phyloP scores from a whole-genome alignment of 2,329 filamentous ascomycete genomes.

The Fusarium sp. region DNA sequence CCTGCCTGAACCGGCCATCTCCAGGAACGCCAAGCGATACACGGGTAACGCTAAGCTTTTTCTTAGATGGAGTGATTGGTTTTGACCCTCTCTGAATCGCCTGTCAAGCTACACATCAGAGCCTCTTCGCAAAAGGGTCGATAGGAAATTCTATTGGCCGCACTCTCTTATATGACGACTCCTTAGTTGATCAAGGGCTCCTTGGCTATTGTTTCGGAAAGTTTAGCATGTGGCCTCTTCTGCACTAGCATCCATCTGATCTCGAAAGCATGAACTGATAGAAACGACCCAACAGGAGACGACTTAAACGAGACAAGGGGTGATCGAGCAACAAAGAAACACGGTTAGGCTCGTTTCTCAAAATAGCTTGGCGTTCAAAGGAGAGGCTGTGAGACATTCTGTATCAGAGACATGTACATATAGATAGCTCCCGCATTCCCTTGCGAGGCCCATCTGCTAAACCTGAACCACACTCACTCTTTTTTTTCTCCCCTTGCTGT shows the following conservation, averaged over 20 bases:
- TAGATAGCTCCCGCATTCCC: conserved; percentile 44
- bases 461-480: conserved; percentile 23
- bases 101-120: conserved; percentile 18
- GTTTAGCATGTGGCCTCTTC: conserved; percentile 18
- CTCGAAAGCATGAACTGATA: conserved; percentile 13
- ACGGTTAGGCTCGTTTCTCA: conserved; percentile 4
- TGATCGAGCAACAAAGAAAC: conserved; percentile 1
- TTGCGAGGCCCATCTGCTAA: conserved; percentile 30
- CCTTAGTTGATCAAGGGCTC: not conserved
- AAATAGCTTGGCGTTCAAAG: conserved; percentile 11
- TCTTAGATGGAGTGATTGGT: conserved; percentile 19
- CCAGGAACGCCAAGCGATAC: conserved; percentile 21
- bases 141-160: not conserved
- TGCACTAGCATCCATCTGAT: conserved; percentile 4
- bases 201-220: conserved; percentile 26
- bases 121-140: not conserved
- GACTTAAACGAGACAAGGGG: not conserved
- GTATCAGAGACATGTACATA: conserved; percentile 39
- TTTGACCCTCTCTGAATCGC: not conserved
- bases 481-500: not conserved
- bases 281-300: conserved; percentile 11
- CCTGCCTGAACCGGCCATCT: conserved; percentile 26
- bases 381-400: not conserved
- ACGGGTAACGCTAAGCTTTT: conserved; percentile 25
- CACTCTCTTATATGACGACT: not conserved